phyloP scores from a whole-genome alignment of 306 rosid genomes.

The Lathyrus oleraceus region DNA sequence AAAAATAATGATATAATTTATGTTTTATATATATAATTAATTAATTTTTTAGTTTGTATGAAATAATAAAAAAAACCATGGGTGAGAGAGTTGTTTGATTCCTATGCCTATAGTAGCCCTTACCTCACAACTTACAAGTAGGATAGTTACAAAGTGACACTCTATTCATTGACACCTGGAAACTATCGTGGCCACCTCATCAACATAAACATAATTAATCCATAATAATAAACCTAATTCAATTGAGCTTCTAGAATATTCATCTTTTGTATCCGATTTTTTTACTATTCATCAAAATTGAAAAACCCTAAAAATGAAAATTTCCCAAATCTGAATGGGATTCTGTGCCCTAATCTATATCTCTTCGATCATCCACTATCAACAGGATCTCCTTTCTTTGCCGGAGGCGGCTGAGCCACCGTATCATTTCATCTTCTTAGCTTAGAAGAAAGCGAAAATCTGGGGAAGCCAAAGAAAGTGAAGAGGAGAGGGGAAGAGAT shows the following conservation, averaged over 20 bases:
- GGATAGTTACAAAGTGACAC: too few species aligned
- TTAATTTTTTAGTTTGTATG: too few species aligned
- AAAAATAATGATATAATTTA: too few species aligned
- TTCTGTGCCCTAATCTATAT: conserved; percentile 45
- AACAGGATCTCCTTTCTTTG: conserved; percentile 29
- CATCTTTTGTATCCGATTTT: not conserved
- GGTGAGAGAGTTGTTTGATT: too few species aligned
- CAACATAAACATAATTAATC: too few species aligned
- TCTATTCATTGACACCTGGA: too few species aligned
- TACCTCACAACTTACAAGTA: too few species aligned
- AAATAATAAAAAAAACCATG: too few species aligned
- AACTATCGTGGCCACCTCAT: too few species aligned
- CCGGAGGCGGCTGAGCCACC: conserved; percentile 45
- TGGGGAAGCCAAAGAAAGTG: conserved; percentile 49
- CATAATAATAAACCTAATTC: too few species aligned
- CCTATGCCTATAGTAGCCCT: too few species aligned
- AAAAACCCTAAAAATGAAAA: conserved; percentile 44
- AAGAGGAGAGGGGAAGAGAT: conserved; percentile 32
- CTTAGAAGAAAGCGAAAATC: conserved; percentile 8
- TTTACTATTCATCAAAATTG: conserved; percentile 26
- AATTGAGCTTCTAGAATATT: conserved; percentile 32
- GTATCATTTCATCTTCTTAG: not conserved
- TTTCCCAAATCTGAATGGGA: conserved; percentile 51
- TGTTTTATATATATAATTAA: too few species aligned
- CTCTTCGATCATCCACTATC: conserved; percentile 33